phyloP scores from a whole-genome alignment of 2,329 filamentous ascomycete genomes.

The Eutypa lata region DNA sequence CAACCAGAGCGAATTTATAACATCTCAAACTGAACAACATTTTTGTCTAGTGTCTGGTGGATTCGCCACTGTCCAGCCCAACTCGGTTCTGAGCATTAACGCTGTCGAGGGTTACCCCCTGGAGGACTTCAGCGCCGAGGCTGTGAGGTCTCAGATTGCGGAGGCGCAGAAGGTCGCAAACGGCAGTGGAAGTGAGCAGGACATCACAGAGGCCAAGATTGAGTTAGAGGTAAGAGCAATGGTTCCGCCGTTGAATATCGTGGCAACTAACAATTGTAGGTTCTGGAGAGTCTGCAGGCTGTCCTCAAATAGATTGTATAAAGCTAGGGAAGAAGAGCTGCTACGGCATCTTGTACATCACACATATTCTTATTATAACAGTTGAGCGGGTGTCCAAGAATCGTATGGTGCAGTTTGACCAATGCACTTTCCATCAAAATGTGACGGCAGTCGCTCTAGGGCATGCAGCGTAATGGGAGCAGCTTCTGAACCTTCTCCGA shows the following conservation, averaged over 20 bases:
- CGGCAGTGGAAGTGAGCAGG: constrained; percentile 90
- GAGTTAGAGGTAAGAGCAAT: constrained; percentile 78
- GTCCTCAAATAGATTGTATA: constrained; percentile 70
- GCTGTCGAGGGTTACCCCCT: constrained; percentile 92
- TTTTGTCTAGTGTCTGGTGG: constrained; percentile 76
- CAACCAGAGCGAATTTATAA: neutral
- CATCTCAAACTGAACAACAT: constrained; percentile 14
- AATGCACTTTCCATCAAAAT: constrained; percentile 15
- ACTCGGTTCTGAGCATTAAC: constrained; percentile 95
- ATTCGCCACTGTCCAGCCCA: constrained; percentile 94
- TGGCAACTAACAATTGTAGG: constrained; percentile 43
- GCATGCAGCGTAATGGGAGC: neutral
- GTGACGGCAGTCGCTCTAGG: neutral
- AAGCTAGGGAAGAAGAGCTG: constrained; percentile 31
- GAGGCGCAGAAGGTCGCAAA: constrained; percentile 94
- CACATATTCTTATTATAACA: constrained; percentile 26
- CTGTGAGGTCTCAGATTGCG: constrained; percentile 82
- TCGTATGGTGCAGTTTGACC: constrained; percentile 15
- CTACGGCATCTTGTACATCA: constrained; percentile 35
- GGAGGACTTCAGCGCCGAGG: constrained; percentile 93
- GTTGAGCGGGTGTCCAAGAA: constrained; percentile 23
- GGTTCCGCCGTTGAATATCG: neutral
- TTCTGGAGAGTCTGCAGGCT: constrained; percentile 79
- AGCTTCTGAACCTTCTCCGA: neutral
- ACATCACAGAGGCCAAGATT: constrained; percentile 98